Base-by-base conservation (phyloP, 352 stramenopile genomes). In the Globisporangium radiosum region DNA sequence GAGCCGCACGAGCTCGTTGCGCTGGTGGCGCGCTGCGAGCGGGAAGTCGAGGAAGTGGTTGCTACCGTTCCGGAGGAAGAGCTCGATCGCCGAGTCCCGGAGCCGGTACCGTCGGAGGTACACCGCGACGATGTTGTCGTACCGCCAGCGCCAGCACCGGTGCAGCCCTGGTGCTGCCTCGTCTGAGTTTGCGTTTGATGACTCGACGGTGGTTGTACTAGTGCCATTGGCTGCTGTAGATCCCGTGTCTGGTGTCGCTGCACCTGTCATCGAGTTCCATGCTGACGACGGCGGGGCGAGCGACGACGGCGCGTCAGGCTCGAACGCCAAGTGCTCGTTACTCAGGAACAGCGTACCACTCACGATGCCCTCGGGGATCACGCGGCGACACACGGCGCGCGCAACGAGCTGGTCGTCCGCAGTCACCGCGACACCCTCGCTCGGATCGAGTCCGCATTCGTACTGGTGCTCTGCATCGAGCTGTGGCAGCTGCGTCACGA, bases 1-100 rank as follows among this genome's bases (percentile, higher is more conserved):
- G 4, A 92, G 62, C 5, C 80, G 66, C 9, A 79, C 74, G 9
- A 90, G 64, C 42, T 95, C 81, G 58, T 95, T 90, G 11, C 85
- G 87, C n/a, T 88, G 78, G 17, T 86, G 70, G 52, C 80, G 86
- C 7, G 73, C 84, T 7, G 76, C 73, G 37, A 80, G 65, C 0
- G 86, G 81, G 33, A 94, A 92, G 42, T 95, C 85, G 14, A 95
- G 52, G 40, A 95, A 95, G 43, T 93, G 82, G 39, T 71, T 90
- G 39, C 64, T 87, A 0, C 86, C 84, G 58, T 94, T 89, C 25
- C 69, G 73, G 1, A 95, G 52, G 52, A 95, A 95, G 36, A 95
- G 59, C 54, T 95, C 86, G 47, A 95, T 70, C 3, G 81, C 85
- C 4, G 85, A 95, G 60, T 94, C 85, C 3, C 83, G 74, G 39